Conservation (phyloP, 2,329 filamentous ascomycete genomes). For the Penicillium psychrosexuale region DNA sequence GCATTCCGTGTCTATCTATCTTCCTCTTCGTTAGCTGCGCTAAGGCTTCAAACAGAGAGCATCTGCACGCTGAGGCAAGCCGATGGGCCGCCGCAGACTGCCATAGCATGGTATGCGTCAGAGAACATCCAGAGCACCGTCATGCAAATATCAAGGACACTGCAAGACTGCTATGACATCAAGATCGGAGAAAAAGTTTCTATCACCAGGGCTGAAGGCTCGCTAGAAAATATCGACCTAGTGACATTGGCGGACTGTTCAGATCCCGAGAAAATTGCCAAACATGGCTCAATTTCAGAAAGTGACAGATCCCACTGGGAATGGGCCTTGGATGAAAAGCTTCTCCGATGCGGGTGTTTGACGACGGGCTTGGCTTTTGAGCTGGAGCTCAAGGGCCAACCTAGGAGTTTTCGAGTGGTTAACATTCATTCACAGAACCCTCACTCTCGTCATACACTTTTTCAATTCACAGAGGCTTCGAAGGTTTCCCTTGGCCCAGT, state of each 20-base stretch:
- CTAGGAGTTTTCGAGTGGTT: slow-evolving; percentile 60
- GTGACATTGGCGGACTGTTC: slow-evolving; percentile 62
- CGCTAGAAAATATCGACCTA: slow-evolving; percentile 54
- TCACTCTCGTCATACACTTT: slow-evolving; percentile 37
- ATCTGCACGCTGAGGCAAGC: slow-evolving; percentile 45
- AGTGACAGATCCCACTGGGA: slow-evolving; percentile 47
- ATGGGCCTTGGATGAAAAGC: slow-evolving; percentile 46
- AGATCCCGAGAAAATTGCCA: slow-evolving; percentile 37
- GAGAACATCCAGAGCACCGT: slow-evolving; percentile 65
- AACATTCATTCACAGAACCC: slow-evolving; percentile 52
- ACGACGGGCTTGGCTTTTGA: slow-evolving; percentile 70
- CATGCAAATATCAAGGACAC: slow-evolving; percentile 68
- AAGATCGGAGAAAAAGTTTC: slow-evolving; percentile 68
- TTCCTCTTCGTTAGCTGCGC: slow-evolving; percentile 53
- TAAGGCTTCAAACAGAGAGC: slow-evolving; percentile 58
- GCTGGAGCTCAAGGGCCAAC: slow-evolving; percentile 54
- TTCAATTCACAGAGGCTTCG: slow-evolving; percentile 34
- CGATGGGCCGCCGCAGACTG: slow-evolving; percentile 49
- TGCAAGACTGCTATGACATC: slow-evolving; percentile 70
- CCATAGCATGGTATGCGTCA: slow-evolving; percentile 61
- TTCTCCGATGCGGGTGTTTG: slow-evolving; percentile 61
- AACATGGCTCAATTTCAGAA: slow-evolving; percentile 33
- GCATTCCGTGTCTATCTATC: slow-evolving; percentile 60
- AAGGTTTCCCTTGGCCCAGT: slow-evolving; percentile 34
- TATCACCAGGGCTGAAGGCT: slow-evolving; percentile 53